Evolutionary conservation across 2,329 filamentous ascomycete genomes (phyloP).

Genomic region (Dactylellina leptospora): DNA sequence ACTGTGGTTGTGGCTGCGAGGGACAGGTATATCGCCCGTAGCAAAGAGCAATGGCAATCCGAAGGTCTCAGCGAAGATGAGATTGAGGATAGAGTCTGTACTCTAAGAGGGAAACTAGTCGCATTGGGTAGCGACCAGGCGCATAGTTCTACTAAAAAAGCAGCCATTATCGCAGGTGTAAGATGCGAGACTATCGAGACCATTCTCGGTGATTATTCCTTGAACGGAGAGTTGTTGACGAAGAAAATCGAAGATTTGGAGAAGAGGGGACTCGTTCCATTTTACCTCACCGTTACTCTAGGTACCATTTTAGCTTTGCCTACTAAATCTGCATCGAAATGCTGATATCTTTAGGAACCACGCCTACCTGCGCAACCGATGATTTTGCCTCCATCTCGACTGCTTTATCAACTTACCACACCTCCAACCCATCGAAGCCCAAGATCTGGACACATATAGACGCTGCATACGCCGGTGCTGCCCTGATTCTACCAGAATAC

Average conservation of each 20-base stretch:
- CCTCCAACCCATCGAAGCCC: slow-evolving; percentile 58
- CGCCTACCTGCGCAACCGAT: slow-evolving; percentile 86
- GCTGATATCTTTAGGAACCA: slow-evolving; percentile 68
- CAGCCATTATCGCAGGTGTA: slow-evolving; percentile 84
- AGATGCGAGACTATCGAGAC: slow-evolving; percentile 73
- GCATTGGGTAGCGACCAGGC: slow-evolving; percentile 80
- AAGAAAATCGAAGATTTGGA: slow-evolving; percentile 72
- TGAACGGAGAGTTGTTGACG: slow-evolving; percentile 71
- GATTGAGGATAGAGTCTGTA: slow-evolving; percentile 74
- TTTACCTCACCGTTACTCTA: slow-evolving; percentile 83
- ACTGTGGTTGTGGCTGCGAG: slow-evolving; percentile 87
- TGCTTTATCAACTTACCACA: slow-evolving; percentile 61
- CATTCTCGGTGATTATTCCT: slow-evolving; percentile 71
- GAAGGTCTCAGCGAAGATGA: slow-evolving; percentile 64
- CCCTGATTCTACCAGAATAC: slow-evolving; percentile 82
- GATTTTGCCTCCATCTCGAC: slow-evolving; percentile 75
- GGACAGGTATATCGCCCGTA: slow-evolving; percentile 73
- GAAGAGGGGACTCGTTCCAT: slow-evolving; percentile 77
- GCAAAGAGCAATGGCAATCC: slow-evolving; percentile 56
- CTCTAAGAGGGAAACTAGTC: slow-evolving; percentile 76
- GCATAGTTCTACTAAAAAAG: slow-evolving; percentile 87
- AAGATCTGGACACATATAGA: slow-evolving; percentile 92
- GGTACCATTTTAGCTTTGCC: slow-evolving; percentile 60
- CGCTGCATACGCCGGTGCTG: slow-evolving; percentile 88
- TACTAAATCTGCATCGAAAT: neutral